These are phyloP conservation scores for Aspergillus egyptiacus DNA, from an alignment of 495 filamentous ascomycete species.

Conservation along the genomic window DNA sequence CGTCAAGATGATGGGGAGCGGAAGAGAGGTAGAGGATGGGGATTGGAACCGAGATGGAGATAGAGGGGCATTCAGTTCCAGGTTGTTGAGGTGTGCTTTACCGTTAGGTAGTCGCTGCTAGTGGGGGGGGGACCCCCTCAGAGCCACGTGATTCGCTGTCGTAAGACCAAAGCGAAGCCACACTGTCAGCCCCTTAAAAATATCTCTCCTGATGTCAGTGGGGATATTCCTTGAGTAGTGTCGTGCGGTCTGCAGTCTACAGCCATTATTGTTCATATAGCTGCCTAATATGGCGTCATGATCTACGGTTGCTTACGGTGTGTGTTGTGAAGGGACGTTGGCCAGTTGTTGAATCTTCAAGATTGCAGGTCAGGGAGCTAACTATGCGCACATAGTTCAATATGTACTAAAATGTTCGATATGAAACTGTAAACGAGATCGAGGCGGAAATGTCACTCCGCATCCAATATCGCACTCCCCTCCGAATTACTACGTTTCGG, in stretches of 20 bases:
- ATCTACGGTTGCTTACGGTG: neutral
- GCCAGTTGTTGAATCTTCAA: constrained; percentile 1
- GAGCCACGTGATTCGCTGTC: constrained; percentile 32
- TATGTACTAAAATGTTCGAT: constrained; percentile 12
- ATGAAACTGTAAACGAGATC: constrained; percentile 4
- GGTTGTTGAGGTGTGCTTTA: constrained; percentile 35
- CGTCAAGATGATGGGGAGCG: constrained; percentile 8
- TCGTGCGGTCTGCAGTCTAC: constrained; percentile 6
- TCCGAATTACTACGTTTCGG: too few relatives aligned
- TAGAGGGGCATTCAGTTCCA: constrained; percentile 27
- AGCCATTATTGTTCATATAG: neutral
- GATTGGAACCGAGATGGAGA: constrained; percentile 27
- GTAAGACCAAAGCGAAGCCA: constrained; percentile 16
- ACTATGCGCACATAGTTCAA: constrained; percentile 18
- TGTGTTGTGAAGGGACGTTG: neutral
- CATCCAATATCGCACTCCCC: too few relatives aligned
- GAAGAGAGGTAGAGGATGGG: constrained; percentile 16
- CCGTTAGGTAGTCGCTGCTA: constrained; percentile 35
- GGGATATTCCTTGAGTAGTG: neutral
- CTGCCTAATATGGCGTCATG: neutral
- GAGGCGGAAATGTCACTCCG: neutral
- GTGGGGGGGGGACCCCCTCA: constrained; percentile 24
- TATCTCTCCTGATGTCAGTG: neutral
- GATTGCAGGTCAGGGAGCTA: constrained; percentile 10
- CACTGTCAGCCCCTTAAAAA: constrained; percentile 6